Conservation (phyloP, 208 protist species). For the Acanthamoeba triangularis region DNA sequence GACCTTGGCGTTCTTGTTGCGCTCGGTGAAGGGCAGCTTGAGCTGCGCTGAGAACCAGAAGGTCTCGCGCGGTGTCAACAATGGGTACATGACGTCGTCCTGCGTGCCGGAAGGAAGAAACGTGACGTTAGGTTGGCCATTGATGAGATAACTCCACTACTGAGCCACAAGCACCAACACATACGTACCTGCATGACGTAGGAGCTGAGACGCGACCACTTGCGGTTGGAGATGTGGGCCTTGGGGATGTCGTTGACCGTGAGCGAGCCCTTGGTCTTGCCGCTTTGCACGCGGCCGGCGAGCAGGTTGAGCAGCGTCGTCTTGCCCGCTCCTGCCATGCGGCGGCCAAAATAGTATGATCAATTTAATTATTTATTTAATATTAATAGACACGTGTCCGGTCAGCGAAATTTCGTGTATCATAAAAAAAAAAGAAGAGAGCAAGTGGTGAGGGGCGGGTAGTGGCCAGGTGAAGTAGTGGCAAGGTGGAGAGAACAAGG, state of each 20-base stretch:
- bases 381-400: too few species aligned
- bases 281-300: conserved; percentile 56
- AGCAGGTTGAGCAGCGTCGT: conserved; percentile 74
- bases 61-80: conserved; percentile 20
- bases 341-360: too few species aligned
- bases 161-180: too few species aligned
- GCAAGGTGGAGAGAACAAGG: neutral
- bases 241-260: conserved; percentile 64
- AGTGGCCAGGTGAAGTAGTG: too few species aligned
- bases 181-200: conserved; percentile 70
- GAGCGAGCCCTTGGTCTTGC: conserved; percentile 60
- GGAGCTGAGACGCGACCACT: conserved; percentile 44
- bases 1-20: neutral
- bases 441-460: too few species aligned
- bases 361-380: too few species aligned
- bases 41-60: conserved; percentile 52
- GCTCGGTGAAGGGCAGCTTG: neutral
- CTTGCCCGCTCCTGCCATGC: conserved; percentile 75
- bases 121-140: too few species aligned
- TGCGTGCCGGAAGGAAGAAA: too few species aligned
- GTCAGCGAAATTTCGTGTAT: too few species aligned
- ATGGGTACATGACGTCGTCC: conserved; percentile 23
- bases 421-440: too few species aligned
- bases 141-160: too few species aligned
- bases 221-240: neutral